phyloP scores from a whole-genome alignment of 768 basidiomycete species.

The Chalciporus pseudorubinellus region DNA sequence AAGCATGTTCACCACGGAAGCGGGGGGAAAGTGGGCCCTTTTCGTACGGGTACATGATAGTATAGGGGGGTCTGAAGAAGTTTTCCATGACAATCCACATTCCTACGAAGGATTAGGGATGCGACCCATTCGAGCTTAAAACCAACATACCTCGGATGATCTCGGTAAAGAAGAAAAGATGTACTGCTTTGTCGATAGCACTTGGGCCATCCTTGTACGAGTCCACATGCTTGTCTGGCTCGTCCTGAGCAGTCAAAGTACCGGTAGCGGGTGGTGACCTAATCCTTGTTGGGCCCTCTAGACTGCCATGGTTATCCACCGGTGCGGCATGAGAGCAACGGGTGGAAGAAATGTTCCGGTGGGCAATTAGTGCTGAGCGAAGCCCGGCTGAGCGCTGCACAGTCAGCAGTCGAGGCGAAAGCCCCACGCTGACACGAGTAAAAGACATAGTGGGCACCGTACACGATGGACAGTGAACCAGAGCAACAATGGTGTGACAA shows the following conservation, averaged over 20 bases:
- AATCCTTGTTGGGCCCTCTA: slow-evolving; percentile 26
- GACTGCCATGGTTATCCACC: slow-evolving; percentile 11
- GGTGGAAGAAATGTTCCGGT: slow-evolving; percentile 39
- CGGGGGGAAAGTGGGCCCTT: slow-evolving; percentile 97
- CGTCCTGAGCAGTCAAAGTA: slow-evolving; percentile 35
- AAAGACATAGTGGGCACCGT: slow-evolving; percentile 50
- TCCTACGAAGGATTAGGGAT: slow-evolving; percentile 47
- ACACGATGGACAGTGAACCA: slow-evolving; percentile 22
- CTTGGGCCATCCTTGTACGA: slow-evolving; percentile 78
- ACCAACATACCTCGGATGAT: slow-evolving; percentile 79
- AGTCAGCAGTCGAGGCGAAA: slow-evolving; percentile 45
- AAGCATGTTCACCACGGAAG: slow-evolving; percentile 97
- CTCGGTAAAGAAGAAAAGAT: slow-evolving; percentile 98
- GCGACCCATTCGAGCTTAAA: neutral
- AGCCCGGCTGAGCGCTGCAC: slow-evolving; percentile 26
- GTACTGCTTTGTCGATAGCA: slow-evolving; percentile 94
- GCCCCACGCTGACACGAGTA: slow-evolving; percentile 49
- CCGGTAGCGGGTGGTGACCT: slow-evolving; percentile 36
- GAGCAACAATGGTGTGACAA: slow-evolving; percentile 26
- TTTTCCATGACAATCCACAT: slow-evolving; percentile 97
- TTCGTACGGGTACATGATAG: slow-evolving; percentile 98
- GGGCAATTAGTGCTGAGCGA: slow-evolving; percentile 39
- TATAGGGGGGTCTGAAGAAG: slow-evolving; percentile 94
- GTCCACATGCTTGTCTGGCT: slow-evolving; percentile 54
- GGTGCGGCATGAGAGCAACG: slow-evolving; percentile 22